These are phyloP conservation scores for Rehmannia glutinosa DNA, from an alignment of 257 asterid species.

Conservation along the genomic window DNA sequence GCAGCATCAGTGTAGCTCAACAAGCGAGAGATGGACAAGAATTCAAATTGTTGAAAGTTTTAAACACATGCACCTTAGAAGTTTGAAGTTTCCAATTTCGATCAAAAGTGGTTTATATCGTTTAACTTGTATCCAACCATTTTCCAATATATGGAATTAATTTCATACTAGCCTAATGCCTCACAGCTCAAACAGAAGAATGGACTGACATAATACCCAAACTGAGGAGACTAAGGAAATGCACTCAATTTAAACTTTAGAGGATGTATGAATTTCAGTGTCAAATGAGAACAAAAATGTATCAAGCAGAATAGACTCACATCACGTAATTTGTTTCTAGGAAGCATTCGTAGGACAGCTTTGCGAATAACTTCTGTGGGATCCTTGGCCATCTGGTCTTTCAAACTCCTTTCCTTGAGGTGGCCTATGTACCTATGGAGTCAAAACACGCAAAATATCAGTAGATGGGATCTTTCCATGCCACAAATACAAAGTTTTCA, in stretches of 20 bases:
- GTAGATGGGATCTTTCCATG: too few relatives aligned
- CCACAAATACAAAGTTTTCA: too few relatives aligned
- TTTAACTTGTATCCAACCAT: neutral
- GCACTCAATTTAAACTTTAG: too few relatives aligned
- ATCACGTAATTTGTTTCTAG: conserved; percentile 86
- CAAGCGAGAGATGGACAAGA: too few relatives aligned
- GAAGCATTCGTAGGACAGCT: conserved; percentile 96
- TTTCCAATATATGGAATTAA: neutral
- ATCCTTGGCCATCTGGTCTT: conserved; percentile 95
- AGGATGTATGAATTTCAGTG: neutral
- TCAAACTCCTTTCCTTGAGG: conserved; percentile 91
- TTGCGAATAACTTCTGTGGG: conserved; percentile 96
- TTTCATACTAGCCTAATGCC: neutral
- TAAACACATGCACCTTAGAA: too few relatives aligned
- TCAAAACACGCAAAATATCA: conserved; percentile 5
- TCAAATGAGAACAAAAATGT: conserved; percentile 4
- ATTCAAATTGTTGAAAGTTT: too few relatives aligned
- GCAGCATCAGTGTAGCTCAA: too few relatives aligned
- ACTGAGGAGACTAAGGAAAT: neutral
- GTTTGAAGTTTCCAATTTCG: neutral
- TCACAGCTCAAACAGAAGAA: neutral
- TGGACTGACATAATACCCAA: neutral
- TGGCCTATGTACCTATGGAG: conserved; percentile 68
- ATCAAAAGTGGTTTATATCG: neutral
- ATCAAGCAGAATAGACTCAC: conserved; percentile 44